phyloP scores from a whole-genome alignment of 1,284 basidiomycete species.

The Cryptococcus maquisensis region DNA sequence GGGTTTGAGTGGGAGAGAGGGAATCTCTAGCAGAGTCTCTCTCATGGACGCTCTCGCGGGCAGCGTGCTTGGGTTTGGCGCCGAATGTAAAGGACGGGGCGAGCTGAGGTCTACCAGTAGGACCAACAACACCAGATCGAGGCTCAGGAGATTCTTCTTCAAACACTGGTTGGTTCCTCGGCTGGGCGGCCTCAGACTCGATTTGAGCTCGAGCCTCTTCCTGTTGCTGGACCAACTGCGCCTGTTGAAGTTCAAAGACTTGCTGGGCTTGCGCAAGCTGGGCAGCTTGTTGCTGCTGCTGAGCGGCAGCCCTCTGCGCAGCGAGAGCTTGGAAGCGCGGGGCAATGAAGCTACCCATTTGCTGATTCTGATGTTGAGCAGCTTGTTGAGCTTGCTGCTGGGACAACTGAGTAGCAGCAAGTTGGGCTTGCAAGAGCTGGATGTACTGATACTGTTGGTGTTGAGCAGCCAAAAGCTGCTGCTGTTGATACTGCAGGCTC shows the following conservation, averaged over 20 bases:
- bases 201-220: slow-evolving; percentile 20
- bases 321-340: slow-evolving; percentile 81
- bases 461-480: slow-evolving; percentile 41
- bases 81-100: slow-evolving; percentile 87
- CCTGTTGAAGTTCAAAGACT: slow-evolving; percentile 36
- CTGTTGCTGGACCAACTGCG: slow-evolving; percentile 29
- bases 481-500: slow-evolving; percentile 35
- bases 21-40: slow-evolving; percentile 4
- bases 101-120: slow-evolving; percentile 78
- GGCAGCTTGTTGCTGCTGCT: slow-evolving; percentile 51
- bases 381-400: slow-evolving; percentile 10
- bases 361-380: slow-evolving; percentile 24
- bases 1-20: slow-evolving; percentile 17
- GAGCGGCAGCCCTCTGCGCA: slow-evolving; percentile 54
- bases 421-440: slow-evolving; percentile 43
- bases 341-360: slow-evolving; percentile 63
- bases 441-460: slow-evolving; percentile 40
- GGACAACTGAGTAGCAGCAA: slow-evolving; percentile 27
- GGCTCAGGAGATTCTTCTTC: slow-evolving; percentile 39
- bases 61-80: slow-evolving; percentile 51
- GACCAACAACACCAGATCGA: slow-evolving; percentile 53
- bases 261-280: slow-evolving; percentile 41
- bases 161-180: slow-evolving; percentile 39
- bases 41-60: slow-evolving; percentile 11
- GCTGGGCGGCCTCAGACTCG: slow-evolving; percentile 9